These are phyloP conservation scores for Pyrus hybrid DNA, from an alignment of 331 rosid genomes.

Conservation along the genomic window DNA sequence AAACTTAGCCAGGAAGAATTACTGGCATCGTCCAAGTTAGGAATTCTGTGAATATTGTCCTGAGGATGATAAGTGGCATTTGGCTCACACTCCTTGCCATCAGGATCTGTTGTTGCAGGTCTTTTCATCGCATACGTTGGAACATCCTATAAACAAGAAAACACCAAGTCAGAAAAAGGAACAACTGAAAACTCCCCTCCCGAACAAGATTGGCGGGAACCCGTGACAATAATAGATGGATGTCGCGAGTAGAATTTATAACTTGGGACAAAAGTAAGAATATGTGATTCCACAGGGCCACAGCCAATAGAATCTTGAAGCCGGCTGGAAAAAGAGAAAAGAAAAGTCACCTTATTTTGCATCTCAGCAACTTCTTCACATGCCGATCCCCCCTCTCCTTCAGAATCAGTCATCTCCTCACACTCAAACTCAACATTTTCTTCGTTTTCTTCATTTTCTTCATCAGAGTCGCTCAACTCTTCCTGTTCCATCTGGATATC, in stretches of 20 bases:
- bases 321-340: background rate
- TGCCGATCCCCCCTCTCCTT: conserved; percentile 75
- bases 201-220: background rate
- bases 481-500: conserved; percentile 95
- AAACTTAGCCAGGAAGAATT: conserved; percentile 59
- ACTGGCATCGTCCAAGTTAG: conserved; percentile 34
- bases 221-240: background rate
- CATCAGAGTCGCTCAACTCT: conserved; percentile 89
- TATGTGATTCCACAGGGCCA: background rate
- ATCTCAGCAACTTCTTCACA: conserved; percentile 40
- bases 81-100: conserved; percentile 23
- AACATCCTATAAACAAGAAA: conserved; percentile 40
- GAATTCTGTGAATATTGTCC: conserved; percentile 24
- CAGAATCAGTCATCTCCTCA: conserved; percentile 96
- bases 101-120: conserved; percentile 7
- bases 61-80: conserved; percentile 22
- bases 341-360: conserved; percentile 44
- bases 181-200: background rate
- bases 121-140: conserved; percentile 22
- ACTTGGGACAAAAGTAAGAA: background rate
- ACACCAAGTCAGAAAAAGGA: background rate
- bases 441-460: conserved; percentile 56
- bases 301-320: background rate
- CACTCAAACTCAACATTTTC: conserved; percentile 89
- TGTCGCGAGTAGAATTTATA: background rate